Evolutionary conservation across 2,329 filamentous ascomycete genomes (phyloP).

Genomic region (Penicillium rolfsii): DNA sequence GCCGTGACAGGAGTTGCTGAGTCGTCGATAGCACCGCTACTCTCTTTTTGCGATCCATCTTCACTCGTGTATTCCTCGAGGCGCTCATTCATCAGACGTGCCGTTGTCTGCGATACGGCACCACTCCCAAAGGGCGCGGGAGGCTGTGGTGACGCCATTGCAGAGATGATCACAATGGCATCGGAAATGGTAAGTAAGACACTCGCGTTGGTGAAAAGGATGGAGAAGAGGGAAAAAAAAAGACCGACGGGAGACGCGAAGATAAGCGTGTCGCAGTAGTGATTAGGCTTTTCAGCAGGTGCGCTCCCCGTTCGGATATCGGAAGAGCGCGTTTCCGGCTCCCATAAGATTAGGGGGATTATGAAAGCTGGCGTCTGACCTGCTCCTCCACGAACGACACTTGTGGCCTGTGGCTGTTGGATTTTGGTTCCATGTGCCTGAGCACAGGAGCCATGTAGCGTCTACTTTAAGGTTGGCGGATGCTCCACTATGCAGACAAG

Average conservation of each 20-base stretch:
- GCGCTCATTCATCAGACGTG: conserved; percentile 13
- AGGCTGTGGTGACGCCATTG: conserved; percentile 18
- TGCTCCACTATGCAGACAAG: background rate
- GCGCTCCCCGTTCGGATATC: conserved; percentile 10
- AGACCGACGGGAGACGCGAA: background rate
- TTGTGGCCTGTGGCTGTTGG: background rate
- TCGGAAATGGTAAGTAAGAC: background rate
- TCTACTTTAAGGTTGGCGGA: background rate
- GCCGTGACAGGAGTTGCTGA: conserved; percentile 26
- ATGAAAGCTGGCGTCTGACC: background rate
- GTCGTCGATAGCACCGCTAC: background rate
- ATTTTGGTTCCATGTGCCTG: background rate
- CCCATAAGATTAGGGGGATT: background rate
- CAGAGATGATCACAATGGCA: conserved; percentile 1
- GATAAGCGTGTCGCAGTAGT: background rate
- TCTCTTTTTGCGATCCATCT: conserved; percentile 8
- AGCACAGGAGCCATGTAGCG: background rate
- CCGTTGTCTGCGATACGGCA: conserved; percentile 11
- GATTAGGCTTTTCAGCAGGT: conserved; percentile 4
- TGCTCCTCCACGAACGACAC: background rate
- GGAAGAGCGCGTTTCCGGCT: conserved; percentile 9
- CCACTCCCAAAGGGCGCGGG: conserved; percentile 25
- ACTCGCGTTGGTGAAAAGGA: background rate
- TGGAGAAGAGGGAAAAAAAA: background rate
- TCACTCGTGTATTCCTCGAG: conserved; percentile 16